Evolutionary conservation across 2,329 filamentous ascomycete species (phyloP).

Genomic region (Exophiala sp.): DNA sequence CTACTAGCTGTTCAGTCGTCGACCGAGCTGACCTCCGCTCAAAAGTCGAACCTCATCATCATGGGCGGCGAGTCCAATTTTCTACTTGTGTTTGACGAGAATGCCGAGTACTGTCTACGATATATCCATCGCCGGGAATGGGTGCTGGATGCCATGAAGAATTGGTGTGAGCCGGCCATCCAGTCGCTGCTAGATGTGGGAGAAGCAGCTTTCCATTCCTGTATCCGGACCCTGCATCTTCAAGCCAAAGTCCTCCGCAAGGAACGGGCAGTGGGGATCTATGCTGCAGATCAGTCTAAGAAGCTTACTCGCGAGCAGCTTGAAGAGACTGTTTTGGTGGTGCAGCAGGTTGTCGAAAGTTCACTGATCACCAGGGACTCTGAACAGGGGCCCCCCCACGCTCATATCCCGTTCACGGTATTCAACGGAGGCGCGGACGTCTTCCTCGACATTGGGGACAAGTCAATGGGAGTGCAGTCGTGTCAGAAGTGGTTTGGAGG

Average conservation of each 20-base stretch:
- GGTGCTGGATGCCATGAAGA: slow-evolving; percentile 52
- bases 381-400: slow-evolving; percentile 12
- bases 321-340: slow-evolving; percentile 91
- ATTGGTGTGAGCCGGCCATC: slow-evolving; percentile 60
- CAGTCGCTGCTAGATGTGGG: slow-evolving; percentile 77
- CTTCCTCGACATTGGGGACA: slow-evolving; percentile 97
- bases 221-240: slow-evolving; percentile 70
- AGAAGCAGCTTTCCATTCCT: slow-evolving; percentile 75
- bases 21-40: slow-evolving; percentile 53
- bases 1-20: slow-evolving; percentile 69
- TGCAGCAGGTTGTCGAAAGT: slow-evolving; percentile 86
- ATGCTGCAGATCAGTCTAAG: slow-evolving; percentile 53
- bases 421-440: slow-evolving; percentile 98
- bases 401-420: slow-evolving; percentile 75
- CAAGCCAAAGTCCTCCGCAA: slow-evolving; percentile 73
- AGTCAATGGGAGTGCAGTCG: slow-evolving; percentile 88
- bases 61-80: slow-evolving; percentile 97
- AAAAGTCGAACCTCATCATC: slow-evolving; percentile 75
- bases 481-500: slow-evolving; percentile 86
- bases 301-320: slow-evolving; percentile 80
- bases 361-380: slow-evolving; percentile 49
- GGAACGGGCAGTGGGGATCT: slow-evolving; percentile 75
- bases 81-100: slow-evolving; percentile 70
- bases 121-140: slow-evolving; percentile 56
- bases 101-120: slow-evolving; percentile 60